Conservation (phyloP, 1,139 yeast genomes). For the Pichia sp. region DNA sequence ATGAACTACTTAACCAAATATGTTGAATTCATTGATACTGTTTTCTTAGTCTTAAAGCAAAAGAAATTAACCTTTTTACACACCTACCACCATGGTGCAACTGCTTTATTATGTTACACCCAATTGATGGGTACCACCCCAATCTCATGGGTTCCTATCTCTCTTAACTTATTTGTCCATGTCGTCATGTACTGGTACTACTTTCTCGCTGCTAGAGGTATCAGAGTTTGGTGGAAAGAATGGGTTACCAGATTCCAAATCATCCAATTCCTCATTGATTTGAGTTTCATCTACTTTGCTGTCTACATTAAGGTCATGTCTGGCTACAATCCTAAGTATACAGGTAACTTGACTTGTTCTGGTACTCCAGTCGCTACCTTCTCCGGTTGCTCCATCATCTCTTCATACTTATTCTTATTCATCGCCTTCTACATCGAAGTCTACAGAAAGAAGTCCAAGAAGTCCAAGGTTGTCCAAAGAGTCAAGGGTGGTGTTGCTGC, state of each 20-base stretch:
- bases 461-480: conserved; percentile 59
- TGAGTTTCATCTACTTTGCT: conserved; percentile 88
- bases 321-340: conserved; percentile 54
- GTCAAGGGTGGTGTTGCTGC: conserved; percentile 84
- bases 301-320: conserved; percentile 77
- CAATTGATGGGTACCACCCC: conserved; percentile 90
- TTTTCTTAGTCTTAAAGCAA: conserved; percentile 87
- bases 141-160: conserved; percentile 94
- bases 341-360: conserved; percentile 84
- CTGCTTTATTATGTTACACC: conserved; percentile 92
- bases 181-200: conserved; percentile 99
- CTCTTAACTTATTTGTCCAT: conserved; percentile 87
- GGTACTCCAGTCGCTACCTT: conserved; percentile 94
- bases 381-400: conserved; percentile 84
- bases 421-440: conserved; percentile 91
- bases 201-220: conserved; percentile 90
- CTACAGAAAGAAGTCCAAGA: conserved; percentile 54
- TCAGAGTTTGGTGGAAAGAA: conserved; percentile 99
- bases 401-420: conserved; percentile 83
- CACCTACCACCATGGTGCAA: conserved; percentile 98
- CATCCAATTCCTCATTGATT: conserved; percentile 87
- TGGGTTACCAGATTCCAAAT: conserved; percentile 98
- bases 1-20: conserved; percentile 76
- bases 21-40: conserved; percentile 87
- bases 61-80: conserved; percentile 90